Base-by-base conservation (phyloP, 129 eudicot species). In the Escallonia herrerae region DNA sequence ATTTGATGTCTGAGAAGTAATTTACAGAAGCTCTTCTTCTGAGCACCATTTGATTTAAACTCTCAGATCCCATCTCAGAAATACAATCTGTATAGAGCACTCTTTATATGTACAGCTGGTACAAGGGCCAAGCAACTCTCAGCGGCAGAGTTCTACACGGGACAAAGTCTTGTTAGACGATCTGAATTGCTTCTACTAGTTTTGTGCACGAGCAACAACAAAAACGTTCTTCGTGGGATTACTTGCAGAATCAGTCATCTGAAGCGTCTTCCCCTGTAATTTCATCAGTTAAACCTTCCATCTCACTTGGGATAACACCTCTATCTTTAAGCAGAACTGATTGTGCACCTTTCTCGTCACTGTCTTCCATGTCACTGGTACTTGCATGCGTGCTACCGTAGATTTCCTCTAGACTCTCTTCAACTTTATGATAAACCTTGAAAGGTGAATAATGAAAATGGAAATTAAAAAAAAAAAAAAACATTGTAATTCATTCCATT, bases 381-480 rank as follows among this genome's bases (percentile, higher is more conserved):
- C 40, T 61, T 8, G 47, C 69, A 8, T 58, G 48, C 52, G 46
- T 53, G 40, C 56, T 72, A 0, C 51, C 58, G 11, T 56, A n/a
- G 43, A 41, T 66, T 49, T 82, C 70, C 65, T 69, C 74, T 15
- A 68, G 13, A 64, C 67, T 75, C 67, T 91, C 97, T 69, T 91
- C 95, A 49, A 82, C 90, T 64, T 82, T 84, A 79, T 77, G 80
- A 68, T 91, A 91, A 47, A 83, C 97, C 97, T 91, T 72, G 49
- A 75, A 2, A 22, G 33, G 33, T 22, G 33, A 22, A 22, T 1
- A 22, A 22, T 22, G 33, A 22, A 22, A 0, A 22, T 22, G 33
- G 33, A 62, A 40, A 50, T n/a, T 65, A 0, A 37, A 3, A n/a
- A n/a, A n/a, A n/a, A n/a, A n/a, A n/a, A n/a, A n/a, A 22, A 2